Evolutionary conservation across 2,329 filamentous ascomycete genomes (phyloP).

Genomic region (Microdochium bolleyi): DNA sequence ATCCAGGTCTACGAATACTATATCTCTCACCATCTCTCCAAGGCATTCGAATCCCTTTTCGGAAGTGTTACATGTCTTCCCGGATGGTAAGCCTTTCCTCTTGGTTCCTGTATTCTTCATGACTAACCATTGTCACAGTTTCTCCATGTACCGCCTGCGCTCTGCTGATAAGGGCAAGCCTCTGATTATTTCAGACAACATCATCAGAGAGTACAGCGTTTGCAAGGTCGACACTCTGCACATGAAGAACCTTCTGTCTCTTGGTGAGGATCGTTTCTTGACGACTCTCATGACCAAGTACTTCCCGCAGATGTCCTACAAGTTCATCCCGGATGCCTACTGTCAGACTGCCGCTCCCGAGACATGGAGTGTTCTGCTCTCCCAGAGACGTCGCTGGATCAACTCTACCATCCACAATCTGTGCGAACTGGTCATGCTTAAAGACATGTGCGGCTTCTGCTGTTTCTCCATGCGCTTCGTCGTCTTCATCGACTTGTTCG

Average conservation of each 20-base stretch:
- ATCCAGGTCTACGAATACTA: conserved; percentile 99
- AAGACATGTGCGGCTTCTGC: conserved; percentile 97
- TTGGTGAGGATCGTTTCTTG: conserved; percentile 80
- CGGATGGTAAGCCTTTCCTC: conserved; percentile 69
- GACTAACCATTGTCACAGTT: conserved; percentile 49
- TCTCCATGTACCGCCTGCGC: conserved; percentile 95
- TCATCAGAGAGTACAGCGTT: conserved; percentile 84
- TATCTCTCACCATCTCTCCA: conserved; percentile 93
- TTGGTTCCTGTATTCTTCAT: neutral
- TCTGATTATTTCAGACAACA: conserved; percentile 81
- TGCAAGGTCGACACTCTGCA: conserved; percentile 90
- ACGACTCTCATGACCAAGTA: conserved; percentile 98
- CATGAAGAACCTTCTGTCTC: conserved; percentile 71
- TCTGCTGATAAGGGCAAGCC: conserved; percentile 92
- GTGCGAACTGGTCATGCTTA: conserved; percentile 79
- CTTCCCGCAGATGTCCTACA: conserved; percentile 92
- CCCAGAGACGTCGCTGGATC: conserved; percentile 98
- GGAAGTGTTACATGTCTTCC: conserved; percentile 98
- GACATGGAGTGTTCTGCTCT: conserved; percentile 86
- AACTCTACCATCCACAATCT: conserved; percentile 98
- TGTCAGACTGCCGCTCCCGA: conserved; percentile 91
- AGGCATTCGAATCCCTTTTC: conserved; percentile 96
- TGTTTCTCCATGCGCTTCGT: conserved; percentile 98
- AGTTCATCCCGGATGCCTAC: conserved; percentile 89
- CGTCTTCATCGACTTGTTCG: conserved; percentile 87